Percentiles rank a stretch among this genome's conserved stretches.
These are phyloP conservation scores for Mucor sp. DNA, from an alignment of 371 early-diverging fungal genomes.

Conservation along the genomic window DNA sequence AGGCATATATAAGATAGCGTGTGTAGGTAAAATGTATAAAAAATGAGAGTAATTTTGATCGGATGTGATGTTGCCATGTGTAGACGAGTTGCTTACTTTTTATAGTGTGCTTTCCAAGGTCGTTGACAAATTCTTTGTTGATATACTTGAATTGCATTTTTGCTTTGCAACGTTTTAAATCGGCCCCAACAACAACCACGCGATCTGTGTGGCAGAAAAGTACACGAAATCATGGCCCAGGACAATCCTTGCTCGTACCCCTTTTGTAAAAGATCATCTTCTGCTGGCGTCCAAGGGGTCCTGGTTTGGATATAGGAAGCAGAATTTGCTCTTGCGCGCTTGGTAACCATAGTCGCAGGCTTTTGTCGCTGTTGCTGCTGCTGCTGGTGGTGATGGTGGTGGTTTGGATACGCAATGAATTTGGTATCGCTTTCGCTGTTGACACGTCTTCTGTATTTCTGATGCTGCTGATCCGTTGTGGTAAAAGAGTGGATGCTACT, in stretches of 20 bases:
- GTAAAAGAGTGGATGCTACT: not conserved
- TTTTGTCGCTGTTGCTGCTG: not conserved
- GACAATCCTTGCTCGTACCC: slow-evolving; percentile 48
- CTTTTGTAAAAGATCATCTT: slow-evolving; percentile 40
- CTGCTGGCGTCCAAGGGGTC: slow-evolving; percentile 42
- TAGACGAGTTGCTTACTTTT: not conserved
- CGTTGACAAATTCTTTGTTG: slow-evolving; percentile 31
- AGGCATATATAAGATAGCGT: not conserved
- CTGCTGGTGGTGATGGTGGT: no score
- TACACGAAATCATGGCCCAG: slow-evolving; percentile 49
- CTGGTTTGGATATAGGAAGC: slow-evolving; percentile 11
- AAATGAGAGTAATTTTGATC: not conserved
- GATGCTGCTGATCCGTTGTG: not conserved
- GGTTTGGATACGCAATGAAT: not conserved
- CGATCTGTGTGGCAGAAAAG: slow-evolving; percentile 46
- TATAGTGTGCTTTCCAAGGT: slow-evolving; percentile 34
- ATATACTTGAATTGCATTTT: slow-evolving; percentile 30
- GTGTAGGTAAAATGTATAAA: not conserved
- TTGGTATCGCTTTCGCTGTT: slow-evolving; percentile 9
- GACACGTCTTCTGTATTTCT: slow-evolving; percentile 9
- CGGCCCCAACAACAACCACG: slow-evolving; percentile 53
- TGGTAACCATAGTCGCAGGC: not conserved
- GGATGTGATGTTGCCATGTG: not conserved
- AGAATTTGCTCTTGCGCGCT: slow-evolving; percentile 8
- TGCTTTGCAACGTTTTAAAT: slow-evolving; percentile 44